phyloP scores from a whole-genome alignment of 2,329 filamentous ascomycete genomes.

The Penicillium sp. region DNA sequence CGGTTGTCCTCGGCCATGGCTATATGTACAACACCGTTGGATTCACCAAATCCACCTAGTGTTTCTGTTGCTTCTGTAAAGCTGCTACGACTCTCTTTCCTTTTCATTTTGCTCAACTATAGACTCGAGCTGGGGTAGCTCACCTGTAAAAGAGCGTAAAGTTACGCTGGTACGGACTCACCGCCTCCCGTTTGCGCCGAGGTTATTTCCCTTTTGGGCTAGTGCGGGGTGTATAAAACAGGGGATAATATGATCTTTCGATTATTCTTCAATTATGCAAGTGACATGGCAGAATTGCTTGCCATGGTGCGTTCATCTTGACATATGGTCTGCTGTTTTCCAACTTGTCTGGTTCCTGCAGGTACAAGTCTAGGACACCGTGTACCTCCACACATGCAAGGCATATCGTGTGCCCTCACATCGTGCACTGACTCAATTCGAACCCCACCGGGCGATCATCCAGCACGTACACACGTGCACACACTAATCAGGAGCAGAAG shows the following conservation, averaged over 20 bases:
- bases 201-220: slow-evolving; percentile 11
- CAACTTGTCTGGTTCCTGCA: neutral
- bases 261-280: neutral
- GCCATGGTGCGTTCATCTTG: neutral
- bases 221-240: neutral
- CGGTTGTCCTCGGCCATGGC: slow-evolving; percentile 1
- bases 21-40: neutral
- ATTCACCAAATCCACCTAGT: neutral
- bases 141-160: neutral
- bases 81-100: neutral
- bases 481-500: neutral
- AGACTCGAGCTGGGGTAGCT: neutral
- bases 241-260: no score
- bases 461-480: neutral
- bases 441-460: neutral
- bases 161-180: neutral
- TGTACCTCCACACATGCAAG: neutral
- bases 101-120: neutral
- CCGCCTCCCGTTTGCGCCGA: slow-evolving; percentile 13
- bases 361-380: neutral
- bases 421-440: neutral
- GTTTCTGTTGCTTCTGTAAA: neutral
- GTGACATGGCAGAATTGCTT: neutral
- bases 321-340: neutral
- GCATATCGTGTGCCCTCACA: neutral